phyloP scores from a whole-genome alignment of 2,329 filamentous ascomycete genomes.

The Ophiostoma himal-ulmi region DNA sequence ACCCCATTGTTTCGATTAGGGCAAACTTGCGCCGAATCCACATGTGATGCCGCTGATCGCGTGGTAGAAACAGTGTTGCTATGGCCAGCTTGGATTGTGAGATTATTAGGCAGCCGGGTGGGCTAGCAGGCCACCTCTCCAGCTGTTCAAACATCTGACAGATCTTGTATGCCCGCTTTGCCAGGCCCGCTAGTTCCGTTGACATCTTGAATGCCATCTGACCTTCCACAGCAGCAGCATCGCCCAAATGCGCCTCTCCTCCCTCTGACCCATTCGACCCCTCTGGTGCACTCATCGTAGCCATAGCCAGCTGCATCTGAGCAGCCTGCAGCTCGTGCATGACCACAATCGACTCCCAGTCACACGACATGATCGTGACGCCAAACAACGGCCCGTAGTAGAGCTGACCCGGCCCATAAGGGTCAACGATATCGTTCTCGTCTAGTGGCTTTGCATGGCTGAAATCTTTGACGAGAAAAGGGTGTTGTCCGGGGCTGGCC shows the following conservation, averaged over 20 bases:
- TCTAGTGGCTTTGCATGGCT: slow-evolving; percentile 46
- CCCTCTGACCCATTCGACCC: not conserved
- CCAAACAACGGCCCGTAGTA: slow-evolving; percentile 66
- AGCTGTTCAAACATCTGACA: slow-evolving; percentile 78
- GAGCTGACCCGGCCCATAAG: slow-evolving; percentile 63
- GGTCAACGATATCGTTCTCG: slow-evolving; percentile 65
- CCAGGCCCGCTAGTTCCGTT: slow-evolving; percentile 44
- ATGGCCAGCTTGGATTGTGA: slow-evolving; percentile 73
- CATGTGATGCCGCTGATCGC: slow-evolving; percentile 63
- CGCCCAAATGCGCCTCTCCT: not conserved
- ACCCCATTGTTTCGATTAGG: slow-evolving; percentile 52
- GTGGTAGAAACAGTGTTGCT: slow-evolving; percentile 71
- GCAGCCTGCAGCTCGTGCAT: slow-evolving; percentile 74
- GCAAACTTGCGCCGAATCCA: slow-evolving; percentile 80
- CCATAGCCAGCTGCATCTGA: slow-evolving; percentile 28
- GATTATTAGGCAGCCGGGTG: slow-evolving; percentile 63
- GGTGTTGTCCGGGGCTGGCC: slow-evolving; percentile 12
- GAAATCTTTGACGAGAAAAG: slow-evolving; percentile 55
- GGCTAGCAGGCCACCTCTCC: slow-evolving; percentile 62
- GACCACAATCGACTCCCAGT: slow-evolving; percentile 71
- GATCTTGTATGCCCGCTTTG: slow-evolving; percentile 58
- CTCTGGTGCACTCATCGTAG: not conserved
- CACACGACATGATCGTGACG: slow-evolving; percentile 67
- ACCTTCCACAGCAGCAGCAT: not conserved
- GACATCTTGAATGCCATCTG: slow-evolving; percentile 12